Evolutionary conservation across 2,329 filamentous ascomycete genomes (phyloP).

Genomic region (Cladobotryum mycophilum): DNA sequence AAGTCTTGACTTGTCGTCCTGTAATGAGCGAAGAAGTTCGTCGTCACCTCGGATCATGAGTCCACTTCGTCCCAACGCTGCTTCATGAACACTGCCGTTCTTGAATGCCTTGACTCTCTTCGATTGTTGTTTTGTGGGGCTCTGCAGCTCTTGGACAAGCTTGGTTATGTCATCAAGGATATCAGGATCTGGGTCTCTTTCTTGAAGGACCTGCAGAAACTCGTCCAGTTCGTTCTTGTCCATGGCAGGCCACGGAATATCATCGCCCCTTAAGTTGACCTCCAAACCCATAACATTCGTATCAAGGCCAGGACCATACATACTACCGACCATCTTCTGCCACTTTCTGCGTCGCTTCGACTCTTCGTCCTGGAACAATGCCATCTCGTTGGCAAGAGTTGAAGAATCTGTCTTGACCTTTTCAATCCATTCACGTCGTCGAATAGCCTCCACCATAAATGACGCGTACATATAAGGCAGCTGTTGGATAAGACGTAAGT

Average conservation of each 20-base stretch:
- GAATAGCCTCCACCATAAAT: constrained; percentile 77
- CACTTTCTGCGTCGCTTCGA: constrained; percentile 81
- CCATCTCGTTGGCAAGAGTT: constrained; percentile 86
- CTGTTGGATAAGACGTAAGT: constrained; percentile 71
- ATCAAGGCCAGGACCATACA: constrained; percentile 62
- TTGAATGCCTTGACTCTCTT: constrained; percentile 91
- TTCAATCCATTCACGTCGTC: constrained; percentile 83
- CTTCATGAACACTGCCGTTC: constrained; percentile 90
- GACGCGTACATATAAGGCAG: constrained; percentile 87
- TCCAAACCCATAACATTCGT: constrained; percentile 70
- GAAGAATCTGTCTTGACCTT: constrained; percentile 85
- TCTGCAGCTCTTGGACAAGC: constrained; percentile 70
- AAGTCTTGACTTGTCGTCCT: constrained; percentile 71
- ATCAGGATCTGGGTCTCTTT: constrained; percentile 57
- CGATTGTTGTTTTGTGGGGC: constrained; percentile 77
- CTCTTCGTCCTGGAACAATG: constrained; percentile 87
- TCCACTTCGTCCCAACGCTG: constrained; percentile 78
- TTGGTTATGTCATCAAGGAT: constrained; percentile 68
- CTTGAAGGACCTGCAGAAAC: constrained; percentile 61
- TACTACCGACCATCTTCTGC: constrained; percentile 76
- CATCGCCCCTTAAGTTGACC: constrained; percentile 75
- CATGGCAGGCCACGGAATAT: constrained; percentile 72
- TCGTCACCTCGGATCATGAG: constrained; percentile 82
- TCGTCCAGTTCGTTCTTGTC: constrained; percentile 69
- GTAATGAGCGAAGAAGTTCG: constrained; percentile 69